These are phyloP conservation scores for Penicillium cinerascens DNA, from an alignment of 495 filamentous ascomycete genomes.

Conservation along the genomic window DNA sequence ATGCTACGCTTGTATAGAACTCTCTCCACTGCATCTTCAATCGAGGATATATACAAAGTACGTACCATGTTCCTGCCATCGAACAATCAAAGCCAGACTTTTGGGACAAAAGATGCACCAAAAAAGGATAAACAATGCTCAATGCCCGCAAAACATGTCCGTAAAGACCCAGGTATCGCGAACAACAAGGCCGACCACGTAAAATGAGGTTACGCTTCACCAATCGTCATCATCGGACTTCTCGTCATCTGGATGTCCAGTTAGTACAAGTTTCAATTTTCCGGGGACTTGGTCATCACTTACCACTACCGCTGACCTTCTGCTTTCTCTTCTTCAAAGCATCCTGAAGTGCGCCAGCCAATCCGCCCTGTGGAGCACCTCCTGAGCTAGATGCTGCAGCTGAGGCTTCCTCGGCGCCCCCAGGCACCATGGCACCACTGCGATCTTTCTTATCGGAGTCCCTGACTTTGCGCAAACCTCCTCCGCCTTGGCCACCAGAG, in stretches of 20 bases:
- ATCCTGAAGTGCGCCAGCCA: constrained; percentile 78
- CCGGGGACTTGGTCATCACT: constrained; percentile 33
- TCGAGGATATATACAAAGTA: constrained; percentile 23
- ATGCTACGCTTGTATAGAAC: not conserved
- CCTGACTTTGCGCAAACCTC: constrained; percentile 76
- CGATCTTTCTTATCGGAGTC: constrained; percentile 74
- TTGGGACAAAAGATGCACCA: constrained; percentile 16
- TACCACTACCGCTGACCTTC: constrained; percentile 89
- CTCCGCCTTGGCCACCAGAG: constrained; percentile 65
- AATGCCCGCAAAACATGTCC: constrained; percentile 20
- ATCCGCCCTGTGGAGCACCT: constrained; percentile 56
- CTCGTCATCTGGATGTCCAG: constrained; percentile 63
- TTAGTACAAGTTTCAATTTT: constrained; percentile 11
- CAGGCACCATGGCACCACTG: constrained; percentile 67
- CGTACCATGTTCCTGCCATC: constrained; percentile 6
- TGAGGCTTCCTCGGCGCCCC: constrained; percentile 49
- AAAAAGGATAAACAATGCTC: constrained; percentile 13
- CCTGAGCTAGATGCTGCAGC: constrained; percentile 47
- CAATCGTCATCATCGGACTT: constrained; percentile 75
- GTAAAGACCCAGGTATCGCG: constrained; percentile 19
- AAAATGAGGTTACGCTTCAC: constrained; percentile 35
- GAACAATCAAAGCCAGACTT: constrained; percentile 20
- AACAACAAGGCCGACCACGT: constrained; percentile 10
- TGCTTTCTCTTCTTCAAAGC: constrained; percentile 77
- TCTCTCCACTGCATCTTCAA: constrained; percentile 1